Percentiles rank a stretch among this genome's conserved stretches.
These are phyloP conservation scores for Piromyces sp. DNA, from an alignment of 192 early-diverging fungal species.

Conservation along the genomic window DNA sequence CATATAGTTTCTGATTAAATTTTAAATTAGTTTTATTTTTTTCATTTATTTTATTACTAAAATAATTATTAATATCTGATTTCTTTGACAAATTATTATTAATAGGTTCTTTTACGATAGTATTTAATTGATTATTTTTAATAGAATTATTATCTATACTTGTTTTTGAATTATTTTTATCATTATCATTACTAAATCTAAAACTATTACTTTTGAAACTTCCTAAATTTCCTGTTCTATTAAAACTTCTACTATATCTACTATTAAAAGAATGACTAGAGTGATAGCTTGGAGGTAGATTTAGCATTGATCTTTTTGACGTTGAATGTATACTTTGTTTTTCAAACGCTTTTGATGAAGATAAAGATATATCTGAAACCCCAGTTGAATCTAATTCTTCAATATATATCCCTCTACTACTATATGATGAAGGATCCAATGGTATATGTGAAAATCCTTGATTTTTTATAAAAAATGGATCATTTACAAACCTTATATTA, in stretches of 20 bases:
- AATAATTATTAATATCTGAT: no score
- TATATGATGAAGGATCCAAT: background rate
- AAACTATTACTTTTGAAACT: background rate
- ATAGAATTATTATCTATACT: background rate
- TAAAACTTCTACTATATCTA: background rate
- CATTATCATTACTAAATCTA: background rate
- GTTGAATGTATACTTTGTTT: background rate
- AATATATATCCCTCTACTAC: background rate
- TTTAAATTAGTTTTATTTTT: no score
- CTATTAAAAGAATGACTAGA: background rate
- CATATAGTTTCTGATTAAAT: background rate
- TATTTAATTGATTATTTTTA: background rate
- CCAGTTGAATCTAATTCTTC: background rate
- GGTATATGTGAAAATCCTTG: background rate
- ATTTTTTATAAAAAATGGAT: background rate
- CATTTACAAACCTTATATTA: background rate
- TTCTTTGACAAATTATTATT: no score
- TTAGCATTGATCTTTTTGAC: background rate
- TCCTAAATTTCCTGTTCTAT: background rate
- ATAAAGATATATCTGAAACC: background rate
- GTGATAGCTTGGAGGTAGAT: background rate
- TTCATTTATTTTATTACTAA: no score
- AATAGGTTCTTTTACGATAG: background rate
- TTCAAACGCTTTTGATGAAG: background rate
- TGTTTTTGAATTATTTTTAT: background rate